Evolutionary conservation across 2,329 filamentous ascomycete genomes (phyloP).

Genomic region (Xylaria sp.): DNA sequence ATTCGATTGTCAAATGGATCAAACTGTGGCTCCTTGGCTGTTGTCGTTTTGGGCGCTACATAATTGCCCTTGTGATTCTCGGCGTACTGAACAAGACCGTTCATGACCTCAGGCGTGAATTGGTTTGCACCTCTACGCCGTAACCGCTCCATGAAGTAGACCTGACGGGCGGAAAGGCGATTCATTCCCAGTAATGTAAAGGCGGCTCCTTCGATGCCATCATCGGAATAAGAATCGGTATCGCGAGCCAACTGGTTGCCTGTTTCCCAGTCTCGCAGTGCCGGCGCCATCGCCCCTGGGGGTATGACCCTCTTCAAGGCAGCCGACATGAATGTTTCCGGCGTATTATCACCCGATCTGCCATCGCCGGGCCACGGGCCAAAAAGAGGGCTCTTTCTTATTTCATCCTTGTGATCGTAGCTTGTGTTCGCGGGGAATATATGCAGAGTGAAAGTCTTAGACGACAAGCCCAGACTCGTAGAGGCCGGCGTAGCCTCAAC

Average conservation of each 20-base stretch:
- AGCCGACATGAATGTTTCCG: slow-evolving; percentile 25
- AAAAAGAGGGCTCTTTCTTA: slow-evolving; percentile 27
- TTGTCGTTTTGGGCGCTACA: neutral
- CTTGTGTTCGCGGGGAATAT: slow-evolving; percentile 28
- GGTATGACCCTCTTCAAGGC: slow-evolving; percentile 27
- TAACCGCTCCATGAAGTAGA: slow-evolving; percentile 25
- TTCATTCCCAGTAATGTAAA: slow-evolving; percentile 22
- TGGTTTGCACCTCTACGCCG: slow-evolving; percentile 17
- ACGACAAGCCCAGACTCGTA: slow-evolving; percentile 21
- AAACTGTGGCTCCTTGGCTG: neutral
- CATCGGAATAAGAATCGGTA: slow-evolving; percentile 21
- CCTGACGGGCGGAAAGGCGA: slow-evolving; percentile 14
- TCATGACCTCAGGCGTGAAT: slow-evolving; percentile 27
- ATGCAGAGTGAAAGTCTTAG: slow-evolving; percentile 28
- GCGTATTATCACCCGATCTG: slow-evolving; percentile 10
- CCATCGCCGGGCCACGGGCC: slow-evolving; percentile 29
- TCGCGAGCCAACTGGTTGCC: slow-evolving; percentile 28
- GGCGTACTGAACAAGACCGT: slow-evolving; percentile 24
- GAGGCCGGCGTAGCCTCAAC: slow-evolving; percentile 20
- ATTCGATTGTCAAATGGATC: neutral
- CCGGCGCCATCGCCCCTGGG: slow-evolving; percentile 25
- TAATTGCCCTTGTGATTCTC: slow-evolving; percentile 8
- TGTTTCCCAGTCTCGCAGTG: slow-evolving; percentile 32
- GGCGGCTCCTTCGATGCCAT: slow-evolving; percentile 25
- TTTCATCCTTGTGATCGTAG: slow-evolving; percentile 26